Conservation (phyloP, 495 filamentous ascomycete species). For the Xanthoparmelia taractica region DNA sequence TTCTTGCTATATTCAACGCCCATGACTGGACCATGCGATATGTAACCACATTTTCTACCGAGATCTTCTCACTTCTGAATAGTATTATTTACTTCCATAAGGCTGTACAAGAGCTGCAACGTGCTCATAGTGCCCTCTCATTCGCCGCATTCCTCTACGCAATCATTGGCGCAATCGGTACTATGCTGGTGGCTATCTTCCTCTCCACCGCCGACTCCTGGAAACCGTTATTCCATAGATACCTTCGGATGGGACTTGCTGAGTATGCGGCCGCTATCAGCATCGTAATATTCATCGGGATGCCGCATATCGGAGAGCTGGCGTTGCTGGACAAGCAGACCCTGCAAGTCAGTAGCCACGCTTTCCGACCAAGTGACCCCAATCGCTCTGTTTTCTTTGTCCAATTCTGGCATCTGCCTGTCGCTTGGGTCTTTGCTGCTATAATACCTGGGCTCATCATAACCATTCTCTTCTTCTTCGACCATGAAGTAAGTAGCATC, state of each 20-base stretch:
- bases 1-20: conserved; percentile 63
- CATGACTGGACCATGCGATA: conserved; percentile 75
- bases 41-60: conserved; percentile 63
- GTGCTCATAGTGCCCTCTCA: conserved; percentile 49
- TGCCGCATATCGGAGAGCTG: conserved; percentile 60
- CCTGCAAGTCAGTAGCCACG: conserved; percentile 45
- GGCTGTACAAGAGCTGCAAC: conserved; percentile 59
- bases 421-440: conserved; percentile 56
- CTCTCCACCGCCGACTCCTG: conserved; percentile 58
- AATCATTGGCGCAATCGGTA: conserved; percentile 61
- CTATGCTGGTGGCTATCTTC: conserved; percentile 58
- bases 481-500: conserved; percentile 69
- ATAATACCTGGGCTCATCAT: conserved; percentile 61
- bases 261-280: conserved; percentile 68
- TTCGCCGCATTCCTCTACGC: conserved; percentile 66
- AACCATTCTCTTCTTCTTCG: conserved; percentile 65
- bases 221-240: conserved; percentile 58
- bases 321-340: conserved; percentile 54
- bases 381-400: conserved; percentile 55
- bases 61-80: conserved; percentile 65
- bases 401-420: conserved; percentile 56
- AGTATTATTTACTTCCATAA: conserved; percentile 72
- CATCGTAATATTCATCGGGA: conserved; percentile 59
- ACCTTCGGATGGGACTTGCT: conserved; percentile 54
- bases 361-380: conserved; percentile 54